Evolutionary conservation across 495 filamentous ascomycete species (phyloP), one percentile per base, ranked within the genome.

Genomic region (Terfezia boudieri): DNA sequence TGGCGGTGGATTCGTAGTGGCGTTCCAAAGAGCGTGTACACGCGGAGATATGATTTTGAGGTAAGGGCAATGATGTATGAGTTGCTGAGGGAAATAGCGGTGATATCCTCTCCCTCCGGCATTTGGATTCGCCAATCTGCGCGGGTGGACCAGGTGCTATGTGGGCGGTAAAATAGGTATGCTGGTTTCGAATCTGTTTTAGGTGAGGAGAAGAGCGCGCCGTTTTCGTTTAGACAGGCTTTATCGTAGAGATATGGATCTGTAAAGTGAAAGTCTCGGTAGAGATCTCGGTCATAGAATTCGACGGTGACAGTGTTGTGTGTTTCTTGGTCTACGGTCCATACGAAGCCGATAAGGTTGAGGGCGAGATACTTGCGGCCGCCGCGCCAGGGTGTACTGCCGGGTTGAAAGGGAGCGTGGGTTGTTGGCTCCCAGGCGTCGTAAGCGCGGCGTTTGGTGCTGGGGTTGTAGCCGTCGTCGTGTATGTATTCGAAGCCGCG

Each of bases 281-380:
- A 84, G 53, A 79, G 79, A 57, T 94, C 85, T 20, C 84, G 77
- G 68, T 98, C 90, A 64, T 95, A 94, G 66, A 98, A 98, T 59
- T 98, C 90, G 14, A 96, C 86, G 0, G 92, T 96, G 26, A 98
- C 82, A 8, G 89, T 98, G 67, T 96, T 76, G 58, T 96, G 89
- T 0, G 80, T 82, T 59, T 93, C 86, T 68, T 98, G 92, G 60
- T 93, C 83, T 12, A 96, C 85, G 0, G 90, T 96, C 90, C 92
- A 98, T 6, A 94, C 85, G 60, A 86, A 86, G 12, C 92, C 90
- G 36, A 84, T 82, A 56, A 98, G 72, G 65, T 95, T 96, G 43
- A 95, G 71, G 61, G 16, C 49, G n/a, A 98, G 77, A 67, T 96
- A 96, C 60, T 85, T 82, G 49, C 90, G 73, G 64, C 90, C 92